Evolutionary conservation across 768 basidiomycete species (phyloP).

Genomic region (Grammothele lineata): DNA sequence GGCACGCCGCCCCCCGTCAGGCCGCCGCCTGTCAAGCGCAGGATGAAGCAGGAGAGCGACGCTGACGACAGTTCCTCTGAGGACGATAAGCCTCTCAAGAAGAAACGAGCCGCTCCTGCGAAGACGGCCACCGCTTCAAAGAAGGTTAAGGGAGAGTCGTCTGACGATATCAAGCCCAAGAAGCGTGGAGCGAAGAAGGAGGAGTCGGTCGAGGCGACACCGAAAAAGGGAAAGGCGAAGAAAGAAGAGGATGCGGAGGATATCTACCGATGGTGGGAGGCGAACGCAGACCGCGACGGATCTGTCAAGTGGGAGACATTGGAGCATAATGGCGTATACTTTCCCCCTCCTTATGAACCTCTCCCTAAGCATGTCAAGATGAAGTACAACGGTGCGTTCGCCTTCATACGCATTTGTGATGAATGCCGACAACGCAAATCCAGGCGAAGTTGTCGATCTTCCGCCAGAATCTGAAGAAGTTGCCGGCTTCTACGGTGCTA

Average conservation of each 20-base stretch:
- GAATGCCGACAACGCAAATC: not conserved
- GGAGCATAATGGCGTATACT: constrained; percentile 90
- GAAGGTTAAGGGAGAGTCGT: constrained; percentile 44
- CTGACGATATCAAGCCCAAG: constrained; percentile 33
- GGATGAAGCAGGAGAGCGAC: constrained; percentile 51
- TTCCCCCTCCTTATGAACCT: constrained; percentile 91
- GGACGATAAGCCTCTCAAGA: constrained; percentile 44
- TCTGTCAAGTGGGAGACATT: constrained; percentile 92
- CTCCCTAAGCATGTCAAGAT: constrained; percentile 83
- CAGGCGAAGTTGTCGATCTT: constrained; percentile 77
- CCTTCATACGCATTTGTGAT: constrained; percentile 4
- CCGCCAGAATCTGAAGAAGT: constrained; percentile 91
- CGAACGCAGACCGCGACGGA: constrained; percentile 68
- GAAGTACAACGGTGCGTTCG: constrained; percentile 84
- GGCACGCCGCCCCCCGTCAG: constrained; percentile 27
- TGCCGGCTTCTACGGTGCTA: constrained; percentile 90
- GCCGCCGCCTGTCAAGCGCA: constrained; percentile 29
- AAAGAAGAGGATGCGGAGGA: constrained; percentile 64
- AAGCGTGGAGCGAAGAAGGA: constrained; percentile 39
- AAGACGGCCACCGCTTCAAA: constrained; percentile 38
- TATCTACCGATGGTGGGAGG: constrained; percentile 81
- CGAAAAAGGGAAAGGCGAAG: constrained; percentile 51
- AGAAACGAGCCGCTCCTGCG: constrained; percentile 34
- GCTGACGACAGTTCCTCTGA: constrained; percentile 37
- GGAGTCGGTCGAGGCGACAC: constrained; percentile 21